Evolutionary conservation across 208 protist genomes (phyloP).

Genomic region (Trypanosoma platydactyli): DNA sequence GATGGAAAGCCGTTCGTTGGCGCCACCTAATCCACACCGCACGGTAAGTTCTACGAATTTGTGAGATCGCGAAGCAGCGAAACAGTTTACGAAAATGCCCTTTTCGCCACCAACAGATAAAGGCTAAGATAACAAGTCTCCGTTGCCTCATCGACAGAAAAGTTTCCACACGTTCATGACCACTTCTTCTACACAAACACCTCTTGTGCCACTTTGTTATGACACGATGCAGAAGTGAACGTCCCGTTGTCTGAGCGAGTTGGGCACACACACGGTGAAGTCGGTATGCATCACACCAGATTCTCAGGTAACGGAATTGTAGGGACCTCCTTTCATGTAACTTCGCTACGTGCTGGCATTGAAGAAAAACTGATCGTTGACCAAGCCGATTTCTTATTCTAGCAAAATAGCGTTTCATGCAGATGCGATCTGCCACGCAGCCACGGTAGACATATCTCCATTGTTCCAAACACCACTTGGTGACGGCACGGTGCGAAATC

Average conservation of each 20-base stretch:
- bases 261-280: background rate
- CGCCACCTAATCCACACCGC: constrained; percentile 11
- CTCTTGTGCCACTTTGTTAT: constrained; percentile 4
- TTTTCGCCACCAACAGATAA: constrained; percentile 5
- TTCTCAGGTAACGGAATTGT: background rate
- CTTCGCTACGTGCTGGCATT: background rate
- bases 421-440: constrained; percentile 15
- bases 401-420: constrained; percentile 1
- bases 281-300: constrained; percentile 7
- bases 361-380: background rate
- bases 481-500: constrained; percentile 6
- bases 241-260: background rate
- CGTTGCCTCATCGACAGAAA: constrained; percentile 3
- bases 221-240: background rate
- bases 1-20: background rate
- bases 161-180: constrained; percentile 4
- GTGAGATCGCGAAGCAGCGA: background rate
- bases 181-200: constrained; percentile 1
- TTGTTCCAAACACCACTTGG: background rate
- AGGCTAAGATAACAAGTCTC: background rate
- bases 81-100: background rate
- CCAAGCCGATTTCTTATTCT: constrained; percentile 1
- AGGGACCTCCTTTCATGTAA: constrained; percentile 5
- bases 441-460: constrained; percentile 5
- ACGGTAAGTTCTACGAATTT: background rate